Evolutionary conservation across 2,329 filamentous ascomycete species (phyloP).

Genomic region (Fusarium newnesense): DNA sequence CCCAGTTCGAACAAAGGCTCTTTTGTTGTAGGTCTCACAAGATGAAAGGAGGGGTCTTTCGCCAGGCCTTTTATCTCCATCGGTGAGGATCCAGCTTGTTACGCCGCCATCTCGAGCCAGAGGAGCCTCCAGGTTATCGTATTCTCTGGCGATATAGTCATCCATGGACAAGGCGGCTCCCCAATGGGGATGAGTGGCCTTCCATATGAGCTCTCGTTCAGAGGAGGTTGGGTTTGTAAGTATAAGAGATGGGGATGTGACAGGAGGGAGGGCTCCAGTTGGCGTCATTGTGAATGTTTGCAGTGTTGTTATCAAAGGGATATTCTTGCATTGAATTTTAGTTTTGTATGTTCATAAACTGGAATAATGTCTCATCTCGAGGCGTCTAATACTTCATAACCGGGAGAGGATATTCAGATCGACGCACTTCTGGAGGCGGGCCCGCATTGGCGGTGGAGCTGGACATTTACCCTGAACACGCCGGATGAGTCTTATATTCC

Average conservation of each 20-base stretch:
- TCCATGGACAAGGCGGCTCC: constrained; percentile 63
- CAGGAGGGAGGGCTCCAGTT: constrained; percentile 33
- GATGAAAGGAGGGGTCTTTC: constrained; percentile 67
- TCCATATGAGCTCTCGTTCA: constrained; percentile 67
- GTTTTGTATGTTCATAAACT: background rate
- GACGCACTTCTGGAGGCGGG: constrained; percentile 8
- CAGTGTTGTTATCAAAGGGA: background rate
- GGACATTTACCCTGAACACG: constrained; percentile 23
- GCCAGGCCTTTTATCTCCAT: constrained; percentile 50
- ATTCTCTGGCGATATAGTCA: constrained; percentile 69
- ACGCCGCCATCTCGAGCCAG: constrained; percentile 68
- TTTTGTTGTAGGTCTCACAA: constrained; percentile 73
- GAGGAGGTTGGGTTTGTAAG: constrained; percentile 66
- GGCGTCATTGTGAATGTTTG: constrained; percentile 29
- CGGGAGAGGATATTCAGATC: background rate
- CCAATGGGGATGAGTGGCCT: constrained; percentile 67
- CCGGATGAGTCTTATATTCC: constrained; percentile 17
- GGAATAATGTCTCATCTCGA: background rate
- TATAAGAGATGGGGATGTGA: constrained; percentile 40
- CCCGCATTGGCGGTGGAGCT: constrained; percentile 21
- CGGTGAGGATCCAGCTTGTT: constrained; percentile 72
- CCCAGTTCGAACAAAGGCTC: constrained; percentile 57
- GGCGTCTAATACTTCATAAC: constrained; percentile 13
- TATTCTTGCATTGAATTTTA: background rate
- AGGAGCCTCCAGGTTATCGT: constrained; percentile 65